These are phyloP conservation scores for Ambrosia hybrid DNA, from an alignment of 140 eudicot genomes.

Conservation along the genomic window DNA sequence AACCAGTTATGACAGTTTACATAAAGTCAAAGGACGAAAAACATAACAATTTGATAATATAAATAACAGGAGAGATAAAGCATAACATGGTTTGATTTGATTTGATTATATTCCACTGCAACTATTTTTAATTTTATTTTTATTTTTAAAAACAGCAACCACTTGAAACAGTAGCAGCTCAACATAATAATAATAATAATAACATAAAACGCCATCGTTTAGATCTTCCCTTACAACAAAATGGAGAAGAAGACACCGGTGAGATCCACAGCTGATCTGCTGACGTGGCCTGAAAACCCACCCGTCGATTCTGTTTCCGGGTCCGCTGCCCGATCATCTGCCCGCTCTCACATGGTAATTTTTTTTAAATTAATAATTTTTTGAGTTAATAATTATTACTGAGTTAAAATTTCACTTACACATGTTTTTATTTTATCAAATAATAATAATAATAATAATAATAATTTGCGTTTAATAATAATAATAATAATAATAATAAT, in stretches of 20 bases:
- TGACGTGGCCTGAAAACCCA: slow-evolving; percentile 87
- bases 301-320: slow-evolving; percentile 57
- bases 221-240: slow-evolving; percentile 15
- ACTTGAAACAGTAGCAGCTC: slow-evolving; percentile 14
- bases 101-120: not conserved
- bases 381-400: no score
- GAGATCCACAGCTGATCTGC: slow-evolving; percentile 96
- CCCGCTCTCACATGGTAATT: slow-evolving; percentile 35
- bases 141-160: not conserved
- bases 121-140: not conserved
- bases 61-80: slow-evolving; percentile 8
- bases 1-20: not conserved
- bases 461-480: no score
- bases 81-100: not conserved
- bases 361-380: no score
- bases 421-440: no score
- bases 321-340: slow-evolving; percentile 41
- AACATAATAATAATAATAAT: no score
- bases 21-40: not conserved
- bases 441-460: no score
- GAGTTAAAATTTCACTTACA: no score
- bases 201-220: no score
- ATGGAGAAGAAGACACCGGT: slow-evolving; percentile 79
- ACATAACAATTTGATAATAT: not conserved
- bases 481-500: no score